A percentile compares a stretch with the other conserved stretches of the same genome.
Conservation (phyloP, 305 asterid species). For the Stenogyne calaminthoides region DNA sequence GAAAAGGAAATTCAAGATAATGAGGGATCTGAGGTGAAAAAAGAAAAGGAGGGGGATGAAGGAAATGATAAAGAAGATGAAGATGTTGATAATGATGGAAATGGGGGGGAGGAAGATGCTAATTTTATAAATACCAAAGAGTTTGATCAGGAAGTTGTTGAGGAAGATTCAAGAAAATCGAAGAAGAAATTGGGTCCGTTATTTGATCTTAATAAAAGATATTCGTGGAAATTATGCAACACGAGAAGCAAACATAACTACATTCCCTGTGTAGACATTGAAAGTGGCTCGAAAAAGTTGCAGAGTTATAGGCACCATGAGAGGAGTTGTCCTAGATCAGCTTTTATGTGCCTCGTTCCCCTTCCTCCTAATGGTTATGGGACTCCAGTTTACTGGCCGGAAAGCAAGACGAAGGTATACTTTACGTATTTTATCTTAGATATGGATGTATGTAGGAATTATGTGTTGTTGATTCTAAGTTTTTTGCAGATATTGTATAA, state of each 20-base stretch:
- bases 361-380: conserved; percentile 83
- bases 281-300: conserved; percentile 49
- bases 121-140: conserved; percentile 50
- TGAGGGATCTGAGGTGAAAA: conserved; percentile 56
- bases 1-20: conserved; percentile 41
- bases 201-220: conserved; percentile 66
- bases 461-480: conserved; percentile 11
- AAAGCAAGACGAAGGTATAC: conserved; percentile 77
- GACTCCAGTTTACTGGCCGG: conserved; percentile 80
- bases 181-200: conserved; percentile 67
- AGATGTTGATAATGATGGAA: conserved; percentile 44
- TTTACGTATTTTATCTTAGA: background rate
- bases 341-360: conserved; percentile 84
- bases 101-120: conserved; percentile 43
- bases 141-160: conserved; percentile 51
- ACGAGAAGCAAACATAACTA: conserved; percentile 86
- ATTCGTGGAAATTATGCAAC: conserved; percentile 77
- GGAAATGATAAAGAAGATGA: conserved; percentile 37
- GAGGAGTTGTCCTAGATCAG: conserved; percentile 79
- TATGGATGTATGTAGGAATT: conserved; percentile 10
- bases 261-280: conserved; percentile 94
- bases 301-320: conserved; percentile 80
- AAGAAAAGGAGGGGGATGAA: conserved; percentile 49
- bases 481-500: conserved; percentile 69
- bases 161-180: conserved; percentile 40